Evolutionary conservation across 139 green algal genomes (phyloP), one percentile per base, ranked within the genome.

Genomic region (Closterium sp.): DNA sequence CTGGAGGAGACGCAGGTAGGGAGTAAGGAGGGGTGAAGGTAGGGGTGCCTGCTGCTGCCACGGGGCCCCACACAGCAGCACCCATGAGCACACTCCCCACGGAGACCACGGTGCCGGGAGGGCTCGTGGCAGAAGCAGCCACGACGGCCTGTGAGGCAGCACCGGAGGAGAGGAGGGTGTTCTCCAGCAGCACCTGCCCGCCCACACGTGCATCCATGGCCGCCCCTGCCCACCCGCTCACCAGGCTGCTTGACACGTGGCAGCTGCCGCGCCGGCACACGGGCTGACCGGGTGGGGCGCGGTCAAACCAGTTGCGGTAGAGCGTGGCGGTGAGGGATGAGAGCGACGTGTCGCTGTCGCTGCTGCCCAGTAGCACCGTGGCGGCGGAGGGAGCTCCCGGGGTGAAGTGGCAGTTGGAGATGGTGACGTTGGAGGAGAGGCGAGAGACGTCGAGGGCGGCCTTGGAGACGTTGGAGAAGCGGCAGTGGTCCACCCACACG

Each of bases 401-500:
- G 29, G 88, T 29, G 32, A 90, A 29, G 88, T 62, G 70, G 42
- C 42, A 86, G 32, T 90, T 90, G 38, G 88, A 90, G 88, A 90
- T 86, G 42, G 88, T 90, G 38, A 90, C 32, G 38, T 2, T 34
- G n/a, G 88, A 85, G 88, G 38, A 86, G 9, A 27, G 19, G 34
- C 28, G 24, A 0, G 70, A 31, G 7, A 90, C 32, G 88, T 90
- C 34, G 42, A 90, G 27, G 2, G 88, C 31, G 28, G 31, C 88
- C 21, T 38, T 32, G 17, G 88, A 79, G 24, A 38, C 17, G 31
- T 90, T 90, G 88, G n/a, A 84, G 24, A 90, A n/a, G 88, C 32
- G 31, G 42, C 88, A 90, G 88, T 90, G 88, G 88, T 90, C 88
- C 6, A 90, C 3, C 88, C 88, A 90, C 38, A 90, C 88, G 84